Evolutionary conservation across 1,284 basidiomycete species (phyloP), one percentile per base, ranked within the genome.

Genomic region (Trametes hirsuta): DNA sequence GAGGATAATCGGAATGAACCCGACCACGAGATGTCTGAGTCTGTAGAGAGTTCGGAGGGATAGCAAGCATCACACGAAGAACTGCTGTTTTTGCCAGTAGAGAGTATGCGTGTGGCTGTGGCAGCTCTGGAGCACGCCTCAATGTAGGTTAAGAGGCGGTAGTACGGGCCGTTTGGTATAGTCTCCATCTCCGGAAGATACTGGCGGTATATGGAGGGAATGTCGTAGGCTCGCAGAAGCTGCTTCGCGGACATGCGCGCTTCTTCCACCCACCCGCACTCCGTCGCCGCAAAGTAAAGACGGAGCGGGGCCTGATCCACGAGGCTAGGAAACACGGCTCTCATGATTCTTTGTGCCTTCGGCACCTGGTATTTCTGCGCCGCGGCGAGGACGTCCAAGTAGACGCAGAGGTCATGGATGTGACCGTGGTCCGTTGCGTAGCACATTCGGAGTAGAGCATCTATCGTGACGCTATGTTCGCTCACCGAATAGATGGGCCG

Each of bases 331-430:
- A 49, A 56, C 14, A 12, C 6, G 8, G 18, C 41, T 3, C 47
- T 25, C 34, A 56, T 39, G n/a, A 36, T 21, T 30, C 52, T 37
- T 60, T 58, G 24, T 25, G 36, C 58, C n/a, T 55, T 60, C 36
- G 22, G 22, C 25, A 70, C 47, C 11, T 58, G 37, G 47, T 69
- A 71, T 41, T 64, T 70, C 18, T 59, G 50, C 4, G 63, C 64
- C 1, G 63, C 63, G 18, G 37, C 41, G 18, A 68, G 51, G 8
- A 69, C 61, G 15, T 48, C 51, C 11, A 62, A 36, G 18, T 66
- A 53, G n/a, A 55, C 21, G 11, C 63, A 61, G 15, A 65, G 25
- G 15, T 54, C 52, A 4, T 42, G 18, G 15, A 61, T 35, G n/a
- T 11, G 12, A 11, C 40, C 12, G 15, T 61, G 50, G n/a, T 48